Base-by-base conservation (phyloP, 75 land plant species). In the Adiantum capillusveneris region DNA sequence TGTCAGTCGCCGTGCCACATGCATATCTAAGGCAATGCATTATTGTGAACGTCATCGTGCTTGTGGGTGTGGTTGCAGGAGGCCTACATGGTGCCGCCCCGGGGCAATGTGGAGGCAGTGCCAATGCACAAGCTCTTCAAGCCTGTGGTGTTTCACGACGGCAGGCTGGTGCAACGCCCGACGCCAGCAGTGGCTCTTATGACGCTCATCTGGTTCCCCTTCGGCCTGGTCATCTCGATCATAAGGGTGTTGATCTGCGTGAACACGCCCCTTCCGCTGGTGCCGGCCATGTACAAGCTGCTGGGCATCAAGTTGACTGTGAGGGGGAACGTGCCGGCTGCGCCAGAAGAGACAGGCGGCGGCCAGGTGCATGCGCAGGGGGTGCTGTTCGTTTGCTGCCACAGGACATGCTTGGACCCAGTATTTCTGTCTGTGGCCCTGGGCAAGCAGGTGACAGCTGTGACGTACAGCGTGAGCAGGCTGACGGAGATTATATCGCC, bases 141-240 rank as follows among this genome's bases (percentile, higher is more conserved):
- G 51, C 86, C 94, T 3, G 22, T 87, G 18, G 63, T 88, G 56
- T 88, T 88, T 66, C 93, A 88, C 48, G 93, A 88, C 36, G 83
- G 93, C 0, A 63, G 93, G 41, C 54, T 88, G 51, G 85, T 78
- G 13, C 28, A 54, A 3, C 72, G 76, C 30, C 88, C 93, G 17
- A 81, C 88, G 11, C 82, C 78, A 12, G 22, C 60, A 17, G 63
- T 57, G 31, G 34, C 76, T 0, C 43, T 84, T n/a, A 28, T 71
- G 16, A 42, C 83, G 26, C 65, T 88, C 53, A 69, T 81, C 45
- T 88, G 93, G 93, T 1, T 66, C 24, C 93, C 93, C 18, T 27
- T 84, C 16, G 93, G 85, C 0, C 25, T 77, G 27, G 6, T 60
- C 9, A 66, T 88, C 21, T 65, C 78, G 24, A 29, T 84, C 16